These are phyloP conservation scores for Pyrenophora graminea DNA, from an alignment of 2,329 filamentous ascomycete genomes.

Conservation along the genomic window DNA sequence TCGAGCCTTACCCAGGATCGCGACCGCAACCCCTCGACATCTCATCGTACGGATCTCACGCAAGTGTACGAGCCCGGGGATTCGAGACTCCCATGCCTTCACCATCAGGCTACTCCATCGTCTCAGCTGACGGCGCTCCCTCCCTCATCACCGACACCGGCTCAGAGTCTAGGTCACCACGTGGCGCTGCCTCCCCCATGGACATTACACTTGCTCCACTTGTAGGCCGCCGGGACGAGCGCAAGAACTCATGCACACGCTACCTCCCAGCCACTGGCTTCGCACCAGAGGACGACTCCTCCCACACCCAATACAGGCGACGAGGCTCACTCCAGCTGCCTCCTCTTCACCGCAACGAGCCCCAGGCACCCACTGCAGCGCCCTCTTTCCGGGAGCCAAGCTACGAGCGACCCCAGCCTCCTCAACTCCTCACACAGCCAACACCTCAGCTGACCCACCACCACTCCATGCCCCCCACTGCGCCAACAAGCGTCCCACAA, in stretches of 20 bases:
- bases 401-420: conserved; percentile 33
- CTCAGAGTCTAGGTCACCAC: conserved; percentile 53
- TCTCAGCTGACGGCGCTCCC: conserved; percentile 66
- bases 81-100: conserved; percentile 66
- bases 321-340: conserved; percentile 42
- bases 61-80: conserved; percentile 32
- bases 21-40: conserved; percentile 42
- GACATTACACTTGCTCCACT: conserved; percentile 49
- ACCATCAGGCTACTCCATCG: conserved; percentile 64
- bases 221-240: conserved; percentile 43
- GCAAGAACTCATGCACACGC: conserved; percentile 43
- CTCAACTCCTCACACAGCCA: conserved; percentile 41
- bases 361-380: conserved; percentile 9
- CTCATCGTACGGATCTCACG: conserved; percentile 26
- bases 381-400: conserved; percentile 32
- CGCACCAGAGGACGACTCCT: conserved; percentile 42
- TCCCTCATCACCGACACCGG: conserved; percentile 71
- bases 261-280: conserved; percentile 46
- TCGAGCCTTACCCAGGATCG: conserved; percentile 38
- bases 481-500: conserved; percentile 30
- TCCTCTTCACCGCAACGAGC: conserved; percentile 32
- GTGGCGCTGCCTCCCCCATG: conserved; percentile 52
- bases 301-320: conserved; percentile 33
- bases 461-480: conserved; percentile 37
- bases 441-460: conserved; percentile 37